These are phyloP conservation scores for Trichoderma reesei DNA, from an alignment of 495 filamentous ascomycete genomes.

Conservation along the genomic window DNA sequence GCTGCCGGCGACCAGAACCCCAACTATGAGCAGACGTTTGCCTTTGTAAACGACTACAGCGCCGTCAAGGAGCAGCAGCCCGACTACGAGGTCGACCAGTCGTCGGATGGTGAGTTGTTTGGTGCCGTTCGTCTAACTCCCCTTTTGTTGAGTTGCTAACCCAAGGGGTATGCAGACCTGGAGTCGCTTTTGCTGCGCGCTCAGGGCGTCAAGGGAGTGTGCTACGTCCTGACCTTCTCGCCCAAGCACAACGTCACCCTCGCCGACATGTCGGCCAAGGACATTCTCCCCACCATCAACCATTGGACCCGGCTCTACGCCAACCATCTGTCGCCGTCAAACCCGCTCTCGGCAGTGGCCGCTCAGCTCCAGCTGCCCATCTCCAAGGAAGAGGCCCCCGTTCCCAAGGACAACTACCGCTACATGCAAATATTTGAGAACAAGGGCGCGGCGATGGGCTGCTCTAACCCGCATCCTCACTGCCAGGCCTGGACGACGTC, in stretches of 20 bases:
- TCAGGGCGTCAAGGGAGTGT: conserved; percentile 84
- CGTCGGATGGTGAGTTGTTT: conserved; percentile 20
- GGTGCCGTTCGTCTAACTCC: too few relatives aligned
- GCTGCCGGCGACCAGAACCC: conserved; percentile 86
- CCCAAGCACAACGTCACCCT: conserved; percentile 84
- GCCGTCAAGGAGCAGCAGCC: conserved; percentile 91
- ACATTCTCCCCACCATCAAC: conserved; percentile 67
- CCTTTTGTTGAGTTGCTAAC: background rate
- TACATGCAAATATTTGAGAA: conserved; percentile 99
- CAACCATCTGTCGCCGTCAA: conserved; percentile 61
- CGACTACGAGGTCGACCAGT: conserved; percentile 29
- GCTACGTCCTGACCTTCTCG: conserved; percentile 93
- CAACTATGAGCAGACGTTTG: conserved; percentile 74
- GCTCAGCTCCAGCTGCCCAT: conserved; percentile 20
- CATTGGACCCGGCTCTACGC: conserved; percentile 87
- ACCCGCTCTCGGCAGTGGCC: conserved; percentile 46
- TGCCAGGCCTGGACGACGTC: conserved; percentile 95
- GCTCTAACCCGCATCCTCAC: conserved; percentile 96
- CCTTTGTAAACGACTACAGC: conserved; percentile 96
- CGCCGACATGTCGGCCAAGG: conserved; percentile 61
- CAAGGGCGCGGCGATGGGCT: conserved; percentile 96
- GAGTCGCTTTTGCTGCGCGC: conserved; percentile 75
- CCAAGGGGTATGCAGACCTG: conserved; percentile 38
- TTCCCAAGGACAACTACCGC: conserved; percentile 66
- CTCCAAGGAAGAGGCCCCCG: background rate